Conservation (phyloP, 768 basidiomycete genomes). For the Clavaria fumosa region DNA sequence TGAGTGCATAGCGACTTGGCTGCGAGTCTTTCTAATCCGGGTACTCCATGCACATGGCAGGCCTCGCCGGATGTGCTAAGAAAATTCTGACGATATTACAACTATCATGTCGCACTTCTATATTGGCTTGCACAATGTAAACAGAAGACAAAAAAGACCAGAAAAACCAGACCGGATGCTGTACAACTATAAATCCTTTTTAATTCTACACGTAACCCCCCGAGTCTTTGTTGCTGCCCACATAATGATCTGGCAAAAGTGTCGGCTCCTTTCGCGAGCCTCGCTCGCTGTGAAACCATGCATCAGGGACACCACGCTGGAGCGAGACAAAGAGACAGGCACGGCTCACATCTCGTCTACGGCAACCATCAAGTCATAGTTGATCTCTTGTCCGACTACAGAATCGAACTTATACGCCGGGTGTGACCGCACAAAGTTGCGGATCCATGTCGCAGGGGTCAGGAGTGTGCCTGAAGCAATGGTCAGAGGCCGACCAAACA, state of each 20-base stretch:
- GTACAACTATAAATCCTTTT: too few relatives aligned
- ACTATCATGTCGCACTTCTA: too few relatives aligned
- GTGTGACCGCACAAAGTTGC: constrained; percentile 81
- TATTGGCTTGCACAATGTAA: too few relatives aligned
- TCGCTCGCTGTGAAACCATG: constrained; percentile 40
- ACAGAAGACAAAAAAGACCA: too few relatives aligned
- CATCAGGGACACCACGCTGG: constrained; percentile 4
- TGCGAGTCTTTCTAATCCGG: too few relatives aligned
- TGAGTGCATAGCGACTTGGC: too few relatives aligned
- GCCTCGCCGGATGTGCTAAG: too few relatives aligned
- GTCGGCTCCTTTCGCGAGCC: constrained; percentile 46
- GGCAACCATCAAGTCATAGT: constrained; percentile 82
- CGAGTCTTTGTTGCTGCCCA: constrained; percentile 10
- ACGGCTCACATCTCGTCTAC: constrained; percentile 82
- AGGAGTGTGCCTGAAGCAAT: constrained; percentile 44
- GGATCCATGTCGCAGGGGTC: constrained; percentile 88
- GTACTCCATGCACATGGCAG: too few relatives aligned
- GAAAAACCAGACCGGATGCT: too few relatives aligned
- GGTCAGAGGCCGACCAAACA: not conserved
- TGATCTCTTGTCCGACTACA: constrained; percentile 81
- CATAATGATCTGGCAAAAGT: constrained; percentile 48
- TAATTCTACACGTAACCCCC: too few relatives aligned
- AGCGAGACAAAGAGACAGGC: constrained; percentile 1
- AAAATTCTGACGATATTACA: too few relatives aligned
- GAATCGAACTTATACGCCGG: constrained; percentile 88